Conservation (phyloP, 2,329 filamentous ascomycete species). For the Penicillium freii region DNA sequence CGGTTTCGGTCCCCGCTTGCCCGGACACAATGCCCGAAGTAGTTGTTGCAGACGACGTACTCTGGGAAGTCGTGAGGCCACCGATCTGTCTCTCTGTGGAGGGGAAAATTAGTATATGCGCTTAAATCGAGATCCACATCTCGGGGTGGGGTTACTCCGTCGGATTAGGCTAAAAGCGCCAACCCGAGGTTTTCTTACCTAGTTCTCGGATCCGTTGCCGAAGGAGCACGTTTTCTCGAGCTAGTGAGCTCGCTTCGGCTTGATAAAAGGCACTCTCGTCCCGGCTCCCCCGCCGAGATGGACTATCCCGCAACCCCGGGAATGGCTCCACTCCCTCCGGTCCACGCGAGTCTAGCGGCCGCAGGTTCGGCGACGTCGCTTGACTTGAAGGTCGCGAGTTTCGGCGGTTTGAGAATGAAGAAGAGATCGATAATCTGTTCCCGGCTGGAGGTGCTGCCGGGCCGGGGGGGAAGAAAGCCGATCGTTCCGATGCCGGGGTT, state of each 20-base stretch:
- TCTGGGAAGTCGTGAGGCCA: slow-evolving; percentile 14
- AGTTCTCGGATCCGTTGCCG: slow-evolving; percentile 48
- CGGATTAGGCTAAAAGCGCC: neutral
- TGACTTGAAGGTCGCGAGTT: slow-evolving; percentile 38
- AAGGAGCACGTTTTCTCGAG: slow-evolving; percentile 50
- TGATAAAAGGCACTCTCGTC: slow-evolving; percentile 50
- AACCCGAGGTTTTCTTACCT: slow-evolving; percentile 29
- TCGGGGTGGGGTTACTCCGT: slow-evolving; percentile 5
- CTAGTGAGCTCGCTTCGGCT: slow-evolving; percentile 47
- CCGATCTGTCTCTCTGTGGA: slow-evolving; percentile 24
- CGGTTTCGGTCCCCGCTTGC: slow-evolving; percentile 21
- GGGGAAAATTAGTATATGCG: neutral
- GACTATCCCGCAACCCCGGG: slow-evolving; percentile 28
- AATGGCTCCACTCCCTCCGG: slow-evolving; percentile 28
- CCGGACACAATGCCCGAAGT: slow-evolving; percentile 10
- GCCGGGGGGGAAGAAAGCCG: slow-evolving; percentile 36
- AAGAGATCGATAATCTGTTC: slow-evolving; percentile 36
- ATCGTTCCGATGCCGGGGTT: slow-evolving; percentile 45
- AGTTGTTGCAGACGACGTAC: slow-evolving; percentile 4
- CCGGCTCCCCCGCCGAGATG: slow-evolving; percentile 40
- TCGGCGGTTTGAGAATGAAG: slow-evolving; percentile 35
- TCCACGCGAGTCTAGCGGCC: slow-evolving; percentile 31
- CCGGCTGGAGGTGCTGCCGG: slow-evolving; percentile 25
- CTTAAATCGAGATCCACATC: neutral
- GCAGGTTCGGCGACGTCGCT: slow-evolving; percentile 39